Base-by-base conservation (phyloP, 129 eudicot species). In the Escallonia herrerae region DNA sequence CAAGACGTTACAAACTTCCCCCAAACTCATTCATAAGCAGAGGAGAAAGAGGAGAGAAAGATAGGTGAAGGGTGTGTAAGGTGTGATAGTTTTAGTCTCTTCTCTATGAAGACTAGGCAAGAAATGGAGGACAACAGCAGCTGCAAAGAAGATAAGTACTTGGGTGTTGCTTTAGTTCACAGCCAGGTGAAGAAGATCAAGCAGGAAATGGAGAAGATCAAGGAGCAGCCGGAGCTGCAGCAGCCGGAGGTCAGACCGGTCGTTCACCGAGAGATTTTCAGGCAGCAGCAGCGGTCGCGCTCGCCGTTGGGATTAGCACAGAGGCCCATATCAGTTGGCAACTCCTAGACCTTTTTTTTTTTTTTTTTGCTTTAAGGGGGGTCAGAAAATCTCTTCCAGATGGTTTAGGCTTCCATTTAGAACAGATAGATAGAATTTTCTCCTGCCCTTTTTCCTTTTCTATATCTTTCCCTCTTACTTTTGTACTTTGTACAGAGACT, bases 121-220 rank as follows among this genome's bases (percentile, higher is more conserved):
- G 58, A 53, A 10, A 63, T 63, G 67, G 67, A 63, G 41, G 37
- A 53, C 22, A 53, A 53, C 54, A 49, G 12, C 54, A 49, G 12
- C 54, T 0, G 11, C 10, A 43, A 15, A 14, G 55, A 15, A 44
- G 55, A 63, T 1, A 44, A 33, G 15, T 43, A 43, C 15, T 11
- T 12, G 41, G 67, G 53, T 6, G 67, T 63, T 11, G 53, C 40
- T 14, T 22, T 22, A 22, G 45, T 63, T 45, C 67, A 63, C 54
- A 63, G 40, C 67, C 67, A 63, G 45, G 67, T 63, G 2, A 43
- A 55, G 15, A 63, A 63, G 49, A 63, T 63, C 5, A 63, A 15
- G 67, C 53, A 63, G 45, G 67, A 63, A 33, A 63, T 63, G 39
- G 67, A 63, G 46, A 63, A 63, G 67, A 44, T 63, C 54, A 46